Base-by-base conservation (phyloP, 768 basidiomycete species). In the Solioccasus polychromus region DNA sequence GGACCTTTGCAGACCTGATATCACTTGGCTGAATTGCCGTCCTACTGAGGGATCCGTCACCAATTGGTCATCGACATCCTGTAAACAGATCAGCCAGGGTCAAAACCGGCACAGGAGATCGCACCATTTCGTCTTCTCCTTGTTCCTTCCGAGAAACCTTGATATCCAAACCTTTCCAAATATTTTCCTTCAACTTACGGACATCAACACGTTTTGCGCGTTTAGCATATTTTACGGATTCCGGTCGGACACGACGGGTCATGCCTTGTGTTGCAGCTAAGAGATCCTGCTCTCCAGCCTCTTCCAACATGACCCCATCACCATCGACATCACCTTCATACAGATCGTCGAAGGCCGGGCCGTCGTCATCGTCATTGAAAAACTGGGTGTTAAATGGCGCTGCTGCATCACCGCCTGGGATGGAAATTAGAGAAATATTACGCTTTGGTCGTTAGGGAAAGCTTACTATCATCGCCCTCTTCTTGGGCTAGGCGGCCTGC, bases 141-240 rank as follows among this genome's bases (percentile, higher is more conserved):
- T 75, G 69, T 7, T 71, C 57, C 17, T 59, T 44, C 32, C 53
- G 61, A n/a, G 65, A 52, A 32, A 83, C 71, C 26, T 83, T 78
- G 45, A 96, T 91, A 55, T 91, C 85, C 35, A 98, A 66, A 2
- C 88, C 88, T 63, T 79, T 89, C 96, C 96, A 98, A 38, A 99
- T 98, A 55, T 93, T 95, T 50, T 98, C 95, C 71, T 99, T 99
- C 51, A 99, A 71, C 68, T 88, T 92, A 60, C 92, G 80, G 29
- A 99, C 95, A 60, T 98, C 96, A 18, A 99, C 95, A 32, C 95
- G 74, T 71, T 97, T 99, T 3, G 95, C 96, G 29, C 88, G 81
- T 69, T 93, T 94, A 2, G 94, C 86, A 60, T 96, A 98, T 53
- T 92, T 91, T 53, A 99, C 92, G 41, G 80, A 78, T 60, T 96